phyloP scores from a whole-genome alignment of 2,329 filamentous ascomycete genomes.

The Scedosporium minutisporum region DNA sequence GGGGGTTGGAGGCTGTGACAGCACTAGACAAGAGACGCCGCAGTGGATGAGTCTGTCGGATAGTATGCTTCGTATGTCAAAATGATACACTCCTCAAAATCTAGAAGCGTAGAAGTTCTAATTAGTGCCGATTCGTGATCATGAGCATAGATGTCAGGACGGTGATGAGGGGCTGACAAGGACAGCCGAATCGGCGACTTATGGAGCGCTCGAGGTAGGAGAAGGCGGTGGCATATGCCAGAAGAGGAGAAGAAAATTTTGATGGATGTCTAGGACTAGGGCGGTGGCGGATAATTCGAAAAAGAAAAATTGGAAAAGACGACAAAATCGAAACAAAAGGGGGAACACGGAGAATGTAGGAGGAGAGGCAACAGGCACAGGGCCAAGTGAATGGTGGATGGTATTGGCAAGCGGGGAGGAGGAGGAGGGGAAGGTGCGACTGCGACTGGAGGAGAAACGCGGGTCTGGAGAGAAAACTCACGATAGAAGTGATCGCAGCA shows the following conservation, averaged over 20 bases:
- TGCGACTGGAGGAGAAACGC: background rate
- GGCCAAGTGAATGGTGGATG: background rate
- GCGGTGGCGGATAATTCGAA: background rate
- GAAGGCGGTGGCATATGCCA: background rate
- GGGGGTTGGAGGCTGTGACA: conserved; percentile 3
- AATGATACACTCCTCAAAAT: conserved; percentile 24
- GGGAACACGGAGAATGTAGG: background rate
- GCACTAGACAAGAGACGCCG: conserved; percentile 13
- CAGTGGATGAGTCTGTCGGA: conserved; percentile 16
- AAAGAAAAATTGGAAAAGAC: background rate
- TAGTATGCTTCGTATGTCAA: conserved; percentile 16
- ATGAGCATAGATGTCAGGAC: background rate
- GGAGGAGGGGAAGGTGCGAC: background rate
- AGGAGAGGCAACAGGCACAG: too few relatives aligned
- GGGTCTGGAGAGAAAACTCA: background rate
- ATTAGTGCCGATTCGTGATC: background rate
- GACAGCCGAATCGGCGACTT: background rate
- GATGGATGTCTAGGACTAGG: too few relatives aligned
- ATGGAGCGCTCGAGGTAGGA: background rate
- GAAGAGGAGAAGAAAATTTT: too few relatives aligned
- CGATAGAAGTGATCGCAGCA: background rate
- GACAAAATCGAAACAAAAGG: background rate
- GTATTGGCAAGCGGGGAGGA: background rate
- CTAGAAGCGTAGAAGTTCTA: conserved; percentile 10
- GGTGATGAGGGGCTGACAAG: background rate